Base-by-base conservation (phyloP, 352 stramenopile species). In the Phytophthora hybrid region DNA sequence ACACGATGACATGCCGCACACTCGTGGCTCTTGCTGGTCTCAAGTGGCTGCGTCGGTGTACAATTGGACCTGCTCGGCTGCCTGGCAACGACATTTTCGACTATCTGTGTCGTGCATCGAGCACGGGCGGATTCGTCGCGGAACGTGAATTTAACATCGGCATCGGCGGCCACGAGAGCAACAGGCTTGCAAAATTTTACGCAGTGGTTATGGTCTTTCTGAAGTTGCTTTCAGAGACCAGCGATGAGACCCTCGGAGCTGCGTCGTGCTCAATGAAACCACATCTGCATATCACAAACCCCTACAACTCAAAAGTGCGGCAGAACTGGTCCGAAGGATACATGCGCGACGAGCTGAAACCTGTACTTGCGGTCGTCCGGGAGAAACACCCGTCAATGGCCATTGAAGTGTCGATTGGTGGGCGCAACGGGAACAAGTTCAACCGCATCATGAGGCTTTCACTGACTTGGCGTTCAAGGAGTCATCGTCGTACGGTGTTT, bases 311-410 rank as follows among this genome's bases (percentile, higher is more conserved):
- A 10, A 67, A 41, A 46, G 32, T 59, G 6, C 8, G 21, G 21
- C 47, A 21, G 7, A 32, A 14, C 34, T 66, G 59, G 59, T 23
- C 47, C 14, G 49, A 57, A 16, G 23, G 18, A 4, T 67, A 67
- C 31, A 59, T 67, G 60, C 21, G 47, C n/a, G 60, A 67, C 14
- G 16, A 66, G 10, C n/a, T 59, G 4, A 67, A 49, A 23, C 60
- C 60, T 37, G 10, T 52, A 5, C 34, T 62, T 11, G 19, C 10
- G 6, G 6, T 10, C 21, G 32, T 34, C 13, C 10, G 41, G 19
- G 34, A 18, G n/a, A 62, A 62, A 13, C 56, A 62, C n/a, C 56
- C 34, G 16, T 52, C 56, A 16, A 7, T 62, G 56, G 21, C 1
- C 10, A 21, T 62, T 7, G 5, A 44, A 51, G 34, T 62, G 16